Conservation (phyloP, 164 flowering plant genomes). For the Sextonia rubra region DNA sequence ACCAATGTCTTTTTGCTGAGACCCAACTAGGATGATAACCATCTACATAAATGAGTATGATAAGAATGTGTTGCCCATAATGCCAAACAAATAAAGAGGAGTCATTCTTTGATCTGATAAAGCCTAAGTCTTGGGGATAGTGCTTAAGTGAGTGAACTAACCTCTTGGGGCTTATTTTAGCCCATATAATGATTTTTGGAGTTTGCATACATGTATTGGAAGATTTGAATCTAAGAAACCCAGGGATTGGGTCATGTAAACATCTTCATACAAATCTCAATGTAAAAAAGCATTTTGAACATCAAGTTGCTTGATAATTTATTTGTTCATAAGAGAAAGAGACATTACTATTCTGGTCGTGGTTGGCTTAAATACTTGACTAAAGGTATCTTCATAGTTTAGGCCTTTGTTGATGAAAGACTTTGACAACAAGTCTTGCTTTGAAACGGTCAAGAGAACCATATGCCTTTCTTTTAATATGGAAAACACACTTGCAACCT, state of each 20-base stretch:
- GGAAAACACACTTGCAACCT: too few relatives aligned
- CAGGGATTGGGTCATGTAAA: neutral
- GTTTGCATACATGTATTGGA: neutral
- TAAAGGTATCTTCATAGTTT: neutral
- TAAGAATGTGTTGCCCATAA: neutral
- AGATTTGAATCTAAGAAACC: neutral
- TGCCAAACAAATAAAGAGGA: neutral
- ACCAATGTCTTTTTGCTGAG: neutral
- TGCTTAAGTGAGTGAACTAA: neutral
- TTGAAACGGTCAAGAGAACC: neutral
- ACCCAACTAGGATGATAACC: neutral
- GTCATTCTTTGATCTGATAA: neutral
- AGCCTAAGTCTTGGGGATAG: neutral
- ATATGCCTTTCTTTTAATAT: too few relatives aligned
- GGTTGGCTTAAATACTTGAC: neutral
- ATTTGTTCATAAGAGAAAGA: neutral
- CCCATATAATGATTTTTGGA: neutral
- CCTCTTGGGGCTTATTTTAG: neutral
- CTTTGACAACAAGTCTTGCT: too few relatives aligned
- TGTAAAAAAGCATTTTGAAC: neutral
- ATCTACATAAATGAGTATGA: neutral
- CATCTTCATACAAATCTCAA: neutral
- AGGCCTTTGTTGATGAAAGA: too few relatives aligned
- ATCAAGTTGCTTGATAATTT: neutral
- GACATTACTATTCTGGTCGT: neutral